Evolutionary conservation across 208 protist genomes (phyloP).

Genomic region (Phytomonas serpens): DNA sequence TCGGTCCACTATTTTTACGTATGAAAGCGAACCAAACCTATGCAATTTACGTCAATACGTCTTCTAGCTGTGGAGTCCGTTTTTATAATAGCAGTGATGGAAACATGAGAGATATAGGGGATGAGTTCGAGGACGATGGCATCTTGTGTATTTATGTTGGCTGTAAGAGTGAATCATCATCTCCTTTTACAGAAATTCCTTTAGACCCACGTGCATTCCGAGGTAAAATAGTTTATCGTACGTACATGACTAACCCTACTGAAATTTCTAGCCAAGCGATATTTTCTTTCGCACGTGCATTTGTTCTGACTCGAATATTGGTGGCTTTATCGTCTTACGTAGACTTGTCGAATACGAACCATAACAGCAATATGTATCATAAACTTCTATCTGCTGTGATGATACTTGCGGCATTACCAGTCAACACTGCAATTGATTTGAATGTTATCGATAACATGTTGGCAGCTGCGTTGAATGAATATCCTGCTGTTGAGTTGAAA

Average conservation of each 20-base stretch:
- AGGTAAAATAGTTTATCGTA: conserved; percentile 75
- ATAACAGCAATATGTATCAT: conserved; percentile 28
- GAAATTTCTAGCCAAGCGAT: conserved; percentile 28
- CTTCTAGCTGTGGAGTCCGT: conserved; percentile 74
- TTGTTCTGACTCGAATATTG: conserved; percentile 78
- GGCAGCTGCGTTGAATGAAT: conserved; percentile 22
- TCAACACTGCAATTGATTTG: conserved; percentile 28
- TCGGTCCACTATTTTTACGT: conserved; percentile 47
- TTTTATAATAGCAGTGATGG: conserved; percentile 88
- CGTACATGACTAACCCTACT: conserved; percentile 22
- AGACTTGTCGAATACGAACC: conserved; percentile 16
- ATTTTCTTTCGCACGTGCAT: conserved; percentile 64
- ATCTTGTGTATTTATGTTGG: conserved; percentile 77
- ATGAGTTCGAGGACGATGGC: conserved; percentile 82
- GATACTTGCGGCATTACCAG: conserved; percentile 38
- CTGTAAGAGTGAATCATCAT: conserved; percentile 74
- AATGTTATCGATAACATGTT: conserved; percentile 37
- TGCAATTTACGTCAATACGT: conserved; percentile 84
- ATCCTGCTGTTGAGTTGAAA: conserved; percentile 20
- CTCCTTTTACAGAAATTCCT: conserved; percentile 67
- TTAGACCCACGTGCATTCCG: conserved; percentile 67
- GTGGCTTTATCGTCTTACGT: conserved; percentile 77
- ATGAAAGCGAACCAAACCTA: conserved; percentile 75
- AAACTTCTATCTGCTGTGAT: conserved; percentile 30
- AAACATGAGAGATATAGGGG: conserved; percentile 59